These are phyloP conservation scores for Pseudogymnoascus sp. DNA, from an alignment of 2,329 filamentous ascomycete species.

Conservation along the genomic window DNA sequence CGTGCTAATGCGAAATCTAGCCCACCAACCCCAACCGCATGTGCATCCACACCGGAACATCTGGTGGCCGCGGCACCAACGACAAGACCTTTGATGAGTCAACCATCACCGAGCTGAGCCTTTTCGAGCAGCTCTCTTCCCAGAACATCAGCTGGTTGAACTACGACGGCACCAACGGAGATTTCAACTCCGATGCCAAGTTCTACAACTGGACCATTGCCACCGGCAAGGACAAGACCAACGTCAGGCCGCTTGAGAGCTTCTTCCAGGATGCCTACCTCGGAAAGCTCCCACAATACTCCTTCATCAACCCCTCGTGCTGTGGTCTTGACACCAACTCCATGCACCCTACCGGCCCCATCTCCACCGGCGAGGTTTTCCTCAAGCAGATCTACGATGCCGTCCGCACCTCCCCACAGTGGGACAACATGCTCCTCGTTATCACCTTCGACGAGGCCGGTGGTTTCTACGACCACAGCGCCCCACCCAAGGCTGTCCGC, in stretches of 20 bases:
- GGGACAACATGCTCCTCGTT: constrained; percentile 41
- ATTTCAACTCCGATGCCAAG: constrained; percentile 36
- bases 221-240: constrained; percentile 28
- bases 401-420: constrained; percentile 37
- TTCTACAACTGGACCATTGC: constrained; percentile 38
- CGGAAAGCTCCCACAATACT: constrained; percentile 38
- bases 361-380: constrained; percentile 38
- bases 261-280: constrained; percentile 39
- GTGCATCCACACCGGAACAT: constrained; percentile 33
- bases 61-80: constrained; percentile 33
- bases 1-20: constrained; percentile 20
- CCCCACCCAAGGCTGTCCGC: constrained; percentile 32
- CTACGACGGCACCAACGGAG: constrained; percentile 33
- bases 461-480: constrained; percentile 41
- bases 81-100: constrained; percentile 28
- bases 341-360: constrained; percentile 39
- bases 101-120: constrained; percentile 32
- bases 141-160: constrained; percentile 38
- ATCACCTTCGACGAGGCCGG: constrained; percentile 42
- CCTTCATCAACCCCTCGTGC: constrained; percentile 45
- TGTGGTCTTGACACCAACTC: constrained; percentile 31
- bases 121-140: constrained; percentile 36
- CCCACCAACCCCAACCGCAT: constrained; percentile 38
- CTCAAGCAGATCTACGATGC: constrained; percentile 41
- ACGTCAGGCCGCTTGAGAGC: constrained; percentile 32